Percentiles rank a stretch among this genome's conserved stretches.
Evolutionary conservation across 2,329 filamentous ascomycete species (phyloP).

Genomic region (Pestalotiopsis sp.): DNA sequence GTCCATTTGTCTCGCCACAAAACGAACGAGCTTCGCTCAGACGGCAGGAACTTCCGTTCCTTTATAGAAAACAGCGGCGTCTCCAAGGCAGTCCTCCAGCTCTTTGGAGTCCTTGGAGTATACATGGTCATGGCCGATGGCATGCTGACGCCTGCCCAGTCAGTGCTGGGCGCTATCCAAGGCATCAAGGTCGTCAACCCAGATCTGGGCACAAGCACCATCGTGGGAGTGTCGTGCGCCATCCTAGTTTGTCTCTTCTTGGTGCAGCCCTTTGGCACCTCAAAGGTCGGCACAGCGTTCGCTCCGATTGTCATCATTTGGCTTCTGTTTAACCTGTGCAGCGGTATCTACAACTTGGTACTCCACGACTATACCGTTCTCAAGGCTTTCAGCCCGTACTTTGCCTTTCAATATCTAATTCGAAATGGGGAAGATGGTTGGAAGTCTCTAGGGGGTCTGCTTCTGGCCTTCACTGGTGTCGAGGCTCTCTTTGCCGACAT

Average conservation of each 20-base stretch:
- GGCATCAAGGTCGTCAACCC: conserved; percentile 57
- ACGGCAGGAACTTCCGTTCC: conserved; percentile 51
- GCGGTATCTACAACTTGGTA: conserved; percentile 62
- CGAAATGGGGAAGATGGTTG: conserved; percentile 62
- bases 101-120: conserved; percentile 63
- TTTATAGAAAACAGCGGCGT: conserved; percentile 55
- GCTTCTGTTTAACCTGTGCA: conserved; percentile 60
- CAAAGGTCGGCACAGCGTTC: conserved; percentile 59
- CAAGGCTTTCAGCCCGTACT: conserved; percentile 56
- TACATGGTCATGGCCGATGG: conserved; percentile 66
- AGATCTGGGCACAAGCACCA: conserved; percentile 52
- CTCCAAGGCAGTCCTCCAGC: conserved; percentile 54
- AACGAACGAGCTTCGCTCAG: conserved; percentile 53
- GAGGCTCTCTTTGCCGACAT: conserved; percentile 76
- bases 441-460: conserved; percentile 64
- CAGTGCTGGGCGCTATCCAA: conserved; percentile 67
- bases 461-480: conserved; percentile 73
- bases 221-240: conserved; percentile 64
- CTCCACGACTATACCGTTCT: conserved; percentile 51
- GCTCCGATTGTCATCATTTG: conserved; percentile 67
- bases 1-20: conserved; percentile 57
- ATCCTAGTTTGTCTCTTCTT: conserved; percentile 64
- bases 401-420: conserved; percentile 58
- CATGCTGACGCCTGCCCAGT: conserved; percentile 67
- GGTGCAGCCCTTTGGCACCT: conserved; percentile 65